phyloP scores from a whole-genome alignment of 331 rosid species.

The Acacia concinna region DNA sequence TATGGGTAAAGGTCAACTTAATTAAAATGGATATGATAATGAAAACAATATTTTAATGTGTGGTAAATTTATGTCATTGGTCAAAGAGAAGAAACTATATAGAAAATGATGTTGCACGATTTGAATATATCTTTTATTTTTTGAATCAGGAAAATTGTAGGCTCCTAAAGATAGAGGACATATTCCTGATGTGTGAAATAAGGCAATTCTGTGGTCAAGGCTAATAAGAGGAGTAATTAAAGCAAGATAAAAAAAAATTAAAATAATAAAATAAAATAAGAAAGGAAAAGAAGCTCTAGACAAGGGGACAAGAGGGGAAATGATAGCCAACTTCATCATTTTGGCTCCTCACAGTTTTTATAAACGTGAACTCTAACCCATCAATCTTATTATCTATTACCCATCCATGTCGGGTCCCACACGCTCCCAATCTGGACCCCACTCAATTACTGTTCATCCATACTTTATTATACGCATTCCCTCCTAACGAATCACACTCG shows the following conservation, averaged over 20 bases:
- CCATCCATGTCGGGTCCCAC: constrained; percentile 42
- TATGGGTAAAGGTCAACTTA: constrained; percentile 39
- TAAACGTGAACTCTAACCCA: constrained; percentile 73
- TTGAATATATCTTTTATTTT: constrained; percentile 29
- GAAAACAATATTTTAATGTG: background rate
- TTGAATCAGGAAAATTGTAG: background rate
- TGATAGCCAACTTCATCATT: constrained; percentile 64
- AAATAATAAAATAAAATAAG: background rate
- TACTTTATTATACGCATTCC: background rate
- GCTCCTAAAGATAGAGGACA: background rate
- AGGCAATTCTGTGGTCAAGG: constrained; percentile 11
- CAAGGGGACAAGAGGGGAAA: constrained; percentile 43
- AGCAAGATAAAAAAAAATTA: background rate
- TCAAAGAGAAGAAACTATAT: constrained; percentile 22
- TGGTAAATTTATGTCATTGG: background rate
- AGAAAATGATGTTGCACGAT: constrained; percentile 37
- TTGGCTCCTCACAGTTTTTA: constrained; percentile 23
- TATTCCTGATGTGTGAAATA: background rate
- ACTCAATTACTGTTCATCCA: constrained; percentile 30
- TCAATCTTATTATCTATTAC: constrained; percentile 50
- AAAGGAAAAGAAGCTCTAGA: background rate
- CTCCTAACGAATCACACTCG: background rate
- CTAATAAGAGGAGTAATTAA: background rate
- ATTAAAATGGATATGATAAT: constrained; percentile 33
- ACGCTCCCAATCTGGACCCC: constrained; percentile 53